Base-by-base conservation (phyloP, 345 rosid genomes). In the Euphorbia lathyris region DNA sequence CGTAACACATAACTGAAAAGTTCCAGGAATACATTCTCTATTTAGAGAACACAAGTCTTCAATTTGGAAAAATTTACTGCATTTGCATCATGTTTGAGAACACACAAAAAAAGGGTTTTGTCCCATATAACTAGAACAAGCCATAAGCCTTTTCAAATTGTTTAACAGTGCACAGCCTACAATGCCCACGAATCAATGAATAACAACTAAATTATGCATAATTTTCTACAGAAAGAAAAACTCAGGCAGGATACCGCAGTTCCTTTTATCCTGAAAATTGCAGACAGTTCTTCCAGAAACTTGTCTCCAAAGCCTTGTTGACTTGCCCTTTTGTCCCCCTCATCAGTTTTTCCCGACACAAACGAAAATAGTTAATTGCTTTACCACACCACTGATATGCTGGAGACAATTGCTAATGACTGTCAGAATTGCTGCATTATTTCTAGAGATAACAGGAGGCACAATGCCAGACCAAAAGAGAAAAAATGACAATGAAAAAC, bases 401-500 rank as follows among this genome's bases (percentile, higher is more conserved):
- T 50, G 50, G 16, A 78, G 73, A 73, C 78, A 77, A 75, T 34
- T 75, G 65, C 69, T 72, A 62, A 70, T 30, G 74, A 74, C 63
- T 68, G 72, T 79, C 85, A 76, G 80, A 73, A 58, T 63, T 71
- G 40, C 55, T 22, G 22, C 34, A 60, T 67, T 62, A 70, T 59
- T 66, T 52, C 20, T 20, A 47, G 66, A 74, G 55, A 68, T 51
- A 62, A 62, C 62, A 65, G 30, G 63, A 68, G 19, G 68, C 53
- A 62, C 26, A 58, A 47, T 65, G 63, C 25, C 63, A 57, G 69
- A 72, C 65, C 58, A 71, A 34, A 71, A 51, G 10, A 67, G 63
- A 53, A 40, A 53, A 76, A 13, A 70, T 63, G 74, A 59, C 75
- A 30, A 65, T 58, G 52, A 47, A 69, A 27, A 48, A 5, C 43